Evolutionary conservation across 179 eudicot species (phyloP).

Genomic region (Silene coronaria): DNA sequence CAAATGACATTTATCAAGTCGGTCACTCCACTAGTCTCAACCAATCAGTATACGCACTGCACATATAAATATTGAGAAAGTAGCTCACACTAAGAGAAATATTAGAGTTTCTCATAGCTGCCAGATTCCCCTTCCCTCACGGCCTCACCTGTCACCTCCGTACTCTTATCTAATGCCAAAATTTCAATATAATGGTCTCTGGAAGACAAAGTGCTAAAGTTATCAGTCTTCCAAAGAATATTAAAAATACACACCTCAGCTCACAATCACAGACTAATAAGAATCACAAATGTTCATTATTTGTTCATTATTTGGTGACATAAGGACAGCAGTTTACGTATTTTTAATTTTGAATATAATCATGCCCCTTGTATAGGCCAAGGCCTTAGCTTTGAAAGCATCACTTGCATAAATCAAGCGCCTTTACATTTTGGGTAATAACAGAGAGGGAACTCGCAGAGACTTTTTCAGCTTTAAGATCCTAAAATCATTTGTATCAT

Average conservation of each 20-base stretch:
- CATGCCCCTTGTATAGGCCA: background rate
- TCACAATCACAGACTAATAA: background rate
- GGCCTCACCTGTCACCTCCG: too few relatives aligned
- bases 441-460: background rate
- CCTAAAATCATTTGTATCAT: background rate
- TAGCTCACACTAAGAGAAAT: background rate
- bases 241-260: background rate
- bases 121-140: background rate
- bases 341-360: background rate
- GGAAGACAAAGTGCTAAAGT: background rate
- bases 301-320: background rate
- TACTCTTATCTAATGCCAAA: background rate
- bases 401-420: background rate
- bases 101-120: background rate
- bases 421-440: background rate
- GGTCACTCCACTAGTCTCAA: background rate
- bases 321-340: background rate
- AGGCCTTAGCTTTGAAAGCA: background rate
- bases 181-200: background rate
- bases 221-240: background rate
- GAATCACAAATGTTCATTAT: background rate
- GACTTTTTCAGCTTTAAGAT: background rate
- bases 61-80: background rate
- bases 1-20: background rate
- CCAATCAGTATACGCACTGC: background rate